These are phyloP conservation scores for Triticum dicoccoides DNA, from an alignment of 176 grass and related monocot species.

Conservation along the genomic window DNA sequence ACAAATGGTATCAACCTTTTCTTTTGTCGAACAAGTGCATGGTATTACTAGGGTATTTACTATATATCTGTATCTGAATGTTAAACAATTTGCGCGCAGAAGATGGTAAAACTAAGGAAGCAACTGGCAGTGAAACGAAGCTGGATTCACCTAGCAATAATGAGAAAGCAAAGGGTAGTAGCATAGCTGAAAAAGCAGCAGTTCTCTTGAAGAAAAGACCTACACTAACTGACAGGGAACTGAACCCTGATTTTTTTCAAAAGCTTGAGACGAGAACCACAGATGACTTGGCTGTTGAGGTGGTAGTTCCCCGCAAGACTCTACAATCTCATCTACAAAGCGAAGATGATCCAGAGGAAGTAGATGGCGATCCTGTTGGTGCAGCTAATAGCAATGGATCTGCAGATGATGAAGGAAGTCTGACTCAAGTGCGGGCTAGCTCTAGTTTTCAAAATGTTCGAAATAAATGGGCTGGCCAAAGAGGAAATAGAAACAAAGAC, in stretches of 20 bases:
- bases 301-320: slow-evolving; percentile 61
- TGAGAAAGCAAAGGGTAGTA: slow-evolving; percentile 44
- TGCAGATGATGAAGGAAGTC: slow-evolving; percentile 42
- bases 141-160: slow-evolving; percentile 65
- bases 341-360: slow-evolving; percentile 54
- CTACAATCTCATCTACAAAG: slow-evolving; percentile 52
- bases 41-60: slow-evolving; percentile 2
- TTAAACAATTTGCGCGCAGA: slow-evolving; percentile 28
- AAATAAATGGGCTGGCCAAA: slow-evolving; percentile 70
- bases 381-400: slow-evolving; percentile 50
- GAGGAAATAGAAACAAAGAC: slow-evolving; percentile 53
- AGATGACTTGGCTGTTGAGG: slow-evolving; percentile 84
- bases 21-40: not conserved
- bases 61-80: not conserved
- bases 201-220: slow-evolving; percentile 86
- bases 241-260: slow-evolving; percentile 96
- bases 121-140: slow-evolving; percentile 56
- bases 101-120: slow-evolving; percentile 63
- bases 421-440: slow-evolving; percentile 37
- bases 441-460: slow-evolving; percentile 50
- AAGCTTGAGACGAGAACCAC: slow-evolving; percentile 75
- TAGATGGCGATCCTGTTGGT: slow-evolving; percentile 49
- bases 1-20: slow-evolving; percentile 42
- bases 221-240: slow-evolving; percentile 70
- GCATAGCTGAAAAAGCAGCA: slow-evolving; percentile 79